These are phyloP conservation scores for Lipomyces mesembrius DNA, from an alignment of 805 yeast species.

Conservation along the genomic window DNA sequence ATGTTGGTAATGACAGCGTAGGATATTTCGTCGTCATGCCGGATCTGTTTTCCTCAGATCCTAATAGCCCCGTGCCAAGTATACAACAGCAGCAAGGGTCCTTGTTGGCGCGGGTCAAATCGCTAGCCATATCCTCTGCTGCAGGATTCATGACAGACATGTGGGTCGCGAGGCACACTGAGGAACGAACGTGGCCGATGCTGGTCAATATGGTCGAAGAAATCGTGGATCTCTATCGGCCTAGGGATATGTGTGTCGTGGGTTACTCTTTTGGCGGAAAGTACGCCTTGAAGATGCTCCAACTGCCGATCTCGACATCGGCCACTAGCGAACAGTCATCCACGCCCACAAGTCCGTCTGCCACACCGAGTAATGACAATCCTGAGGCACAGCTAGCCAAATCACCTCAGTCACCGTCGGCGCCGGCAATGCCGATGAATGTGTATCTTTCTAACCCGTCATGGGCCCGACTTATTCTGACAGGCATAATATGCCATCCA, in stretches of 20 bases:
- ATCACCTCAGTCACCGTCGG: neutral
- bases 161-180: slow-evolving; percentile 47
- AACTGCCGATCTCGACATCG: slow-evolving; percentile 30
- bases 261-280: slow-evolving; percentile 47
- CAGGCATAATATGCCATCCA: slow-evolving; percentile 44
- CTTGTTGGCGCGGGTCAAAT: slow-evolving; percentile 37
- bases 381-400: neutral
- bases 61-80: slow-evolving; percentile 37
- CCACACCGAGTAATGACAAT: neutral
- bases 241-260: slow-evolving; percentile 41
- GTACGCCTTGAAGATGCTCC: slow-evolving; percentile 43
- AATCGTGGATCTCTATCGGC: slow-evolving; percentile 41
- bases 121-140: slow-evolving; percentile 40
- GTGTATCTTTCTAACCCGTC: slow-evolving; percentile 23
- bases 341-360: neutral
- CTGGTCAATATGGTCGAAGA: slow-evolving; percentile 41
- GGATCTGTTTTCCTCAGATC: slow-evolving; percentile 44
- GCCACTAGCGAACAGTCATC: slow-evolving; percentile 2
- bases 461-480: slow-evolving; percentile 37
- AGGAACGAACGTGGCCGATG: slow-evolving; percentile 42
- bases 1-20: slow-evolving; percentile 14
- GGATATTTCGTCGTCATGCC: slow-evolving; percentile 44
- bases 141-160: slow-evolving; percentile 46
- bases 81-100: slow-evolving; percentile 7
- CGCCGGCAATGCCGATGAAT: neutral